Evolutionary conservation across 805 yeast species (phyloP).

Genomic region (Barnettozyma salicaria): DNA sequence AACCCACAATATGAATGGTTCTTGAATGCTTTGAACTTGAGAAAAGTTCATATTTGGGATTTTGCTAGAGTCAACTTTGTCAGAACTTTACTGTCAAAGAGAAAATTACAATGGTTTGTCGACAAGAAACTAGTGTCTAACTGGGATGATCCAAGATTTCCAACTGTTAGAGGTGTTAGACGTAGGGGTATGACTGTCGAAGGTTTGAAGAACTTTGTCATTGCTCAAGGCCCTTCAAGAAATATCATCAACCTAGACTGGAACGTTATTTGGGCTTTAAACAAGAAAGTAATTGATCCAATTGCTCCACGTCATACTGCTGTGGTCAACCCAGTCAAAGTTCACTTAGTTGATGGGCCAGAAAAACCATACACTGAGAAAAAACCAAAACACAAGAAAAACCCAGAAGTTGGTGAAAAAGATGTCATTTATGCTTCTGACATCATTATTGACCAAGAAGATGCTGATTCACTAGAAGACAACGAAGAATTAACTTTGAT

Average conservation of each 20-base stretch:
- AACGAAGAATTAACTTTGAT: constrained; percentile 94
- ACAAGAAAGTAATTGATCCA: constrained; percentile 96
- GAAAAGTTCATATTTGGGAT: constrained; percentile 97
- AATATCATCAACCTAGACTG: constrained; percentile 96
- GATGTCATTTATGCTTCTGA: constrained; percentile 60
- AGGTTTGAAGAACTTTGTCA: constrained; percentile 88
- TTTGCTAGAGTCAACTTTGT: constrained; percentile 96
- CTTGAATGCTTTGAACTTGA: constrained; percentile 68
- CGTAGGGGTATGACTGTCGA: constrained; percentile 99
- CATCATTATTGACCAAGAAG: constrained; percentile 79
- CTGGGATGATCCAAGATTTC: constrained; percentile 99
- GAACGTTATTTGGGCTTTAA: constrained; percentile 96
- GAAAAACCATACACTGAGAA: constrained; percentile 54
- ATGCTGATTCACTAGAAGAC: constrained; percentile 65
- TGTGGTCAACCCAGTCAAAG: constrained; percentile 64
- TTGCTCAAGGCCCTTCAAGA: constrained; percentile 96
- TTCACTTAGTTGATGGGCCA: constrained; percentile 67
- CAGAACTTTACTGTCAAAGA: constrained; percentile 90
- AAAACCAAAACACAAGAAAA: constrained; percentile 92
- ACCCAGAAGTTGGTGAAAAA: constrained; percentile 79
- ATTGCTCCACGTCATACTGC: constrained; percentile 95
- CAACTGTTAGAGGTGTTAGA: constrained; percentile 98
- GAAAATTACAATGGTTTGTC: constrained; percentile 99
- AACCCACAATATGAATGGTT: constrained; percentile 98
- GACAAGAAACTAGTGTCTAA: constrained; percentile 80